Evolutionary conservation across 345 rosid genomes (phyloP), one percentile per base, ranked within the genome.

Genomic region (Citrus inodora): DNA sequence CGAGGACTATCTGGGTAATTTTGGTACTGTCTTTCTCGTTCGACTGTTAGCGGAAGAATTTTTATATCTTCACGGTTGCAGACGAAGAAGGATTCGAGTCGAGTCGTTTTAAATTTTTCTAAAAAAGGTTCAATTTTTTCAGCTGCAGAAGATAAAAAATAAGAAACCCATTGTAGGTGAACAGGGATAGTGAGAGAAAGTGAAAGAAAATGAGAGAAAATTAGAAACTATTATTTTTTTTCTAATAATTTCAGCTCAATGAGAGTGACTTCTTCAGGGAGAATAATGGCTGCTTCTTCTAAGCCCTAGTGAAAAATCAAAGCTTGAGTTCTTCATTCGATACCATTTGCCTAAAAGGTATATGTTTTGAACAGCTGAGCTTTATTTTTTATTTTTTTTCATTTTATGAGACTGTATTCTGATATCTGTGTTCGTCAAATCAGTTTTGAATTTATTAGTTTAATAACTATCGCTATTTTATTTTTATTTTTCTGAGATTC

Each of bases 331-430:
- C 21, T n/a, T 64, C 48, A 10, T 5, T 32, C 11, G 13, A 32
- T 48, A 51, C 28, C 33, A 30, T 11, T 51, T 75, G 38, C 33
- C 63, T 22, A 22, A 32, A 62, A 74, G 84, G 84, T 78, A 69
- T 13, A n/a, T 22, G 10, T 22, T 61, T 28, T 51, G 3, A 63
- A 74, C 53, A 46, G 21, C 38, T 27, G 21, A 53, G 30, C 6
- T 27, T n/a, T 35, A 21, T 79, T 13, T 5, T 7, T 7, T 25
- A 24, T 38, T 68, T 58, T 9, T 16, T 69, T 7, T 33, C 35
- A 33, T 33, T 33, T 33, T 33, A 11, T 28, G 35, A 71, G 56
- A 32, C 3, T 2, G 5, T 53, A 48, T 9, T 51, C 22, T 51
- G 30, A 30, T 75, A 25, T 40, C 40, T n/a, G 24, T n/a, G 24